Conservation (phyloP, 495 filamentous ascomycete genomes). For the Tuber umbilicatum region DNA sequence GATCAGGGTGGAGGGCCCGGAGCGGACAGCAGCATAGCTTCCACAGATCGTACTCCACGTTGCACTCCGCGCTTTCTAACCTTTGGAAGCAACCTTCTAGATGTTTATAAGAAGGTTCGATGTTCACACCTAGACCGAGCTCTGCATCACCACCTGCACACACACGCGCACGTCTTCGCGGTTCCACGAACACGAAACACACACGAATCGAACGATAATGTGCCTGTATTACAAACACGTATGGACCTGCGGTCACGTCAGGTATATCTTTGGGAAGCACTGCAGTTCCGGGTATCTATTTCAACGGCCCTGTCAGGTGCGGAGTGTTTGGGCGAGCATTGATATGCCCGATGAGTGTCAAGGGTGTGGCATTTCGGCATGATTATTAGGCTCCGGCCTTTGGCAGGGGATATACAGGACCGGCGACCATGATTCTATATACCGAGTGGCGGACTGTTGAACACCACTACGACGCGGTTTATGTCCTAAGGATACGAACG, state of each 20-base stretch:
- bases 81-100: background rate
- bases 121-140: background rate
- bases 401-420: background rate
- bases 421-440: background rate
- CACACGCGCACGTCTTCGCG: background rate
- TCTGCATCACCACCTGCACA: background rate
- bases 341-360: slow-evolving; percentile 9
- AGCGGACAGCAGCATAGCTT: background rate
- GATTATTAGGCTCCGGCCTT: background rate
- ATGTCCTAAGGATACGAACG: background rate
- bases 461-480: background rate
- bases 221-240: slow-evolving; percentile 11
- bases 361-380: slow-evolving; percentile 1
- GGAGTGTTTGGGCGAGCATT: slow-evolving; percentile 10
- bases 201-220: slow-evolving; percentile 6
- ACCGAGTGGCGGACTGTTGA: background rate
- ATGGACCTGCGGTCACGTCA: slow-evolving; percentile 9
- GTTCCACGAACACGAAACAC: background rate
- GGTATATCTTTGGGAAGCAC: slow-evolving; percentile 8
- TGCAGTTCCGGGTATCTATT: slow-evolving; percentile 3
- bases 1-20: background rate
- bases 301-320: slow-evolving; percentile 5
- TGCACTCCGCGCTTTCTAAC: background rate
- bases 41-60: slow-evolving; percentile 1
- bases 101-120: slow-evolving; percentile 2